Conservation (phyloP, 208 protist genomes). For the Wallacemonas sp. region DNA sequence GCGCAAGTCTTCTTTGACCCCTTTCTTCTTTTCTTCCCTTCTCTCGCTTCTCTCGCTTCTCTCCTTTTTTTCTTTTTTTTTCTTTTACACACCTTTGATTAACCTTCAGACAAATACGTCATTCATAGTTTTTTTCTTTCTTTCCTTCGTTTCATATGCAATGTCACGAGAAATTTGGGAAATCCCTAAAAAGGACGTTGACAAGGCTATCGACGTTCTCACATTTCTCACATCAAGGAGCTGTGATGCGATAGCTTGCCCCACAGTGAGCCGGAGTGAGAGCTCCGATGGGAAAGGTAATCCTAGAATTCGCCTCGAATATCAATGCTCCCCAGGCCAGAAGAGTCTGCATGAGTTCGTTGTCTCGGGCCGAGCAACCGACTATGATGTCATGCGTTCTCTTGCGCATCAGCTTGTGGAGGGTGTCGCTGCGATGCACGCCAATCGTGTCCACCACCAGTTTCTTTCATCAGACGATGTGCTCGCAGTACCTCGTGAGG, state of each 20-base stretch:
- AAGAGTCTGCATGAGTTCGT: conserved; percentile 6
- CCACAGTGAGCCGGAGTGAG: not conserved
- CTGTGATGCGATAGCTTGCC: conserved; percentile 10
- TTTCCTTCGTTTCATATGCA: conserved; percentile 10
- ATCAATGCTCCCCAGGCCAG: not conserved
- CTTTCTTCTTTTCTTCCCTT: no score
- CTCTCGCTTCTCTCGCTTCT: conserved; percentile 2
- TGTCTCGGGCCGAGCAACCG: not conserved
- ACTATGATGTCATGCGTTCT: conserved; percentile 14
- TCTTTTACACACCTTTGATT: not conserved
- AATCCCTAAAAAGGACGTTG: conserved; percentile 1
- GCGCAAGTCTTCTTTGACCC: no score
- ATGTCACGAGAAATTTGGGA: conserved; percentile 16
- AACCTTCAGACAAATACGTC: conserved; percentile 9
- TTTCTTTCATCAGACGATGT: conserved; percentile 31
- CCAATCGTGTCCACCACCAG: conserved; percentile 17
- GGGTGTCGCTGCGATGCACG: conserved; percentile 24
- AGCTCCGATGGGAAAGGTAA: not conserved
- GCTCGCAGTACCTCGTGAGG: conserved; percentile 5
- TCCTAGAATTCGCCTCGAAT: conserved; percentile 1
- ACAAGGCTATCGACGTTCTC: conserved; percentile 10
- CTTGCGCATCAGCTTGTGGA: conserved; percentile 28
- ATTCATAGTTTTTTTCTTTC: conserved; percentile 24
- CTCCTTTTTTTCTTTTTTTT: conserved; percentile 9
- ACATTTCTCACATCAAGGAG: conserved; percentile 5